Evolutionary conservation across 163 green algal species (phyloP), one percentile per base, ranked within the genome.

Genomic region (Chlorella variabilis): DNA sequence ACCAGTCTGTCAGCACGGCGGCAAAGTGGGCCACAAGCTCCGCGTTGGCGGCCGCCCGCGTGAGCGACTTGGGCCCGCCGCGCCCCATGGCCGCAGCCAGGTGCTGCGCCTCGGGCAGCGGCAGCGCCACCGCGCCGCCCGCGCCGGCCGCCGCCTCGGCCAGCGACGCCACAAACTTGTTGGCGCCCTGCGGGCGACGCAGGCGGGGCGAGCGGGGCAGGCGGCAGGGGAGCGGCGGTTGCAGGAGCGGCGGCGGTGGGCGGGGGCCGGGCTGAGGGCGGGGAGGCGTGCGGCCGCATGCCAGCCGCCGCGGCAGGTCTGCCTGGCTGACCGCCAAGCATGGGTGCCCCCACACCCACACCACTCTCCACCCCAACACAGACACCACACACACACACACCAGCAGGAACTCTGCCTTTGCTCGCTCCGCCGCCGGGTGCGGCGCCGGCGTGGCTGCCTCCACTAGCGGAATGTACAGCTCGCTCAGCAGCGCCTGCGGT

Each of bases 1-100:
- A 96, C 93, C 93, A 97, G 21, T 90, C 84, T 7, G 79, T 86
- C 38, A 98, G 80, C 56, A 95, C 81, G 21, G 91, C 85, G 34
- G 90, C 80, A 34, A 93, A 83, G 62, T 90, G 77, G n/a, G 78
- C 76, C 38, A 87, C 51, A 8, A 86, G 81, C 17, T 90, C 85
- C 1, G 85, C 65, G 65, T 98, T 89, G 13, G 79, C 87, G 1
- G 90, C 91, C 18, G 92, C 91, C 21, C 87, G 84, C 54, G 87
- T 91, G 66, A 97, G 91, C 42, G 90, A 87, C 70, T 91, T 92
- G 42, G 48, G 34, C 34, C 71, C 71, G 58, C 59, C 49, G n/a
- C 62, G 74, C 33, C 94, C 86, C 41, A 95, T 91, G 39, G 94
- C 90, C 63, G 76, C 71, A 2, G 86, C 84, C 9, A 90, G 58